These are phyloP conservation scores for Xylaria sp. DNA, from an alignment of 2,329 filamentous ascomycete species.

Conservation along the genomic window DNA sequence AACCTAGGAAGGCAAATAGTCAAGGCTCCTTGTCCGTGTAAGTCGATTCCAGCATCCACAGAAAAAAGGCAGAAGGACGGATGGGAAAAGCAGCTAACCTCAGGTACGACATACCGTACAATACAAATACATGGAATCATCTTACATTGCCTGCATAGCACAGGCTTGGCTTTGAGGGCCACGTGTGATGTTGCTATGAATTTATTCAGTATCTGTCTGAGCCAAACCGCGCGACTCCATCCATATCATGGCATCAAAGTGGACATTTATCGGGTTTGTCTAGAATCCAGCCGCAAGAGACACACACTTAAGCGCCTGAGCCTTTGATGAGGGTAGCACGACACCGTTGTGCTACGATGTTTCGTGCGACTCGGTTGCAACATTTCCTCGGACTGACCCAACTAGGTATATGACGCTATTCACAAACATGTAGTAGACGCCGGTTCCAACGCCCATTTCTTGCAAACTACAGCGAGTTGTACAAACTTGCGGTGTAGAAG, in stretches of 20 bases:
- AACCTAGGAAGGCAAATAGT: not conserved
- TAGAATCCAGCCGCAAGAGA: not conserved
- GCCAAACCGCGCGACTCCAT: not conserved
- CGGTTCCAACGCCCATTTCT: not conserved
- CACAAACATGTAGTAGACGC: not conserved
- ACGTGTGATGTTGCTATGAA: constrained; percentile 3
- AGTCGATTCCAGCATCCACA: no score
- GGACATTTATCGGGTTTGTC: not conserved
- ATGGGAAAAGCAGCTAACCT: no score
- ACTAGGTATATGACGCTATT: no score
- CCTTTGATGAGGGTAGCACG: not conserved
- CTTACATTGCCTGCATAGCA: not conserved
- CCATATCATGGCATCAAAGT: not conserved
- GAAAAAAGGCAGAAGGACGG: no score
- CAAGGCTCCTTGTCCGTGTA: not conserved
- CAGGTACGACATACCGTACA: no score
- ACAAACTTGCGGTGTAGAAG: constrained; percentile 21
- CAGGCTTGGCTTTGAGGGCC: constrained; percentile 3
- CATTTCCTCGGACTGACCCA: not conserved
- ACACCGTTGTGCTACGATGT: no score
- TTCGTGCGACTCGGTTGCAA: not conserved
- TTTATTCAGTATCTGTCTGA: not conserved
- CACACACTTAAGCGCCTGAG: not conserved
- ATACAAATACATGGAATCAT: no score
- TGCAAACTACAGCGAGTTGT: not conserved